Conservation (phyloP, 768 basidiomycete species). For the Leccinum longicurvipes region DNA sequence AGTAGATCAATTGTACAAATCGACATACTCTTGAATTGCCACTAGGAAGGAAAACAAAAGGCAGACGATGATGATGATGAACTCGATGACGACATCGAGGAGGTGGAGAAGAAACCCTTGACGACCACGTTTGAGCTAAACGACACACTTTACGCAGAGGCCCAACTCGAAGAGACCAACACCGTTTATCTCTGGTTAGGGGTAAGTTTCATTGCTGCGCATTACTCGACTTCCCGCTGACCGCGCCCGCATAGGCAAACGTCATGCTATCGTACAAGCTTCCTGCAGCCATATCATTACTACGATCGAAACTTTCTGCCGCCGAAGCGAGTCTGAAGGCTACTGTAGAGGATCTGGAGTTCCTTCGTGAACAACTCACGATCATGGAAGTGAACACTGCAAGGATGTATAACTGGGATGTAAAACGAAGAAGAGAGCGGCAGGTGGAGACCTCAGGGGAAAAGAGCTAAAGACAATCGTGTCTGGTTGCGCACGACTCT, state of each 20-base stretch:
- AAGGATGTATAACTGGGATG: slow-evolving; percentile 95
- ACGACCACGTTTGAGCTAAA: slow-evolving; percentile 92
- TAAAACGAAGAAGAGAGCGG: slow-evolving; percentile 70
- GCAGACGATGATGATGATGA: slow-evolving; percentile 38
- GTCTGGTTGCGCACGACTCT: neutral
- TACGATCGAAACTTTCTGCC: slow-evolving; percentile 68
- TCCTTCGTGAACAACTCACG: slow-evolving; percentile 90
- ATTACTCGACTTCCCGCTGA: neutral
- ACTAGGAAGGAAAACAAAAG: slow-evolving; percentile 59
- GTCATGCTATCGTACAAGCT: slow-evolving; percentile 96
- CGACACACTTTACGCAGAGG: slow-evolving; percentile 93
- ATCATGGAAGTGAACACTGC: slow-evolving; percentile 97
- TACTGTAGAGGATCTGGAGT: slow-evolving; percentile 86
- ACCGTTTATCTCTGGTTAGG: slow-evolving; percentile 95
- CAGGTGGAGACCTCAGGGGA: slow-evolving; percentile 29
- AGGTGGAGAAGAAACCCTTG: slow-evolving; percentile 46
- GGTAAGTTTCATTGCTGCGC: slow-evolving; percentile 45
- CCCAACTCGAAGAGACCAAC: slow-evolving; percentile 81
- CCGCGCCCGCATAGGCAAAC: slow-evolving; percentile 66
- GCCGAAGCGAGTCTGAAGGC: slow-evolving; percentile 66
- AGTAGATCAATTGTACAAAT: slow-evolving; percentile 20
- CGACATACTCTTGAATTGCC: neutral
- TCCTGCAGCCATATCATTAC: slow-evolving; percentile 67
- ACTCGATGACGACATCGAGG: slow-evolving; percentile 46
- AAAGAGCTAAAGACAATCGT: slow-evolving; percentile 10